phyloP scores from a whole-genome alignment of 768 basidiomycete species.

The Boletellus emodensis region DNA sequence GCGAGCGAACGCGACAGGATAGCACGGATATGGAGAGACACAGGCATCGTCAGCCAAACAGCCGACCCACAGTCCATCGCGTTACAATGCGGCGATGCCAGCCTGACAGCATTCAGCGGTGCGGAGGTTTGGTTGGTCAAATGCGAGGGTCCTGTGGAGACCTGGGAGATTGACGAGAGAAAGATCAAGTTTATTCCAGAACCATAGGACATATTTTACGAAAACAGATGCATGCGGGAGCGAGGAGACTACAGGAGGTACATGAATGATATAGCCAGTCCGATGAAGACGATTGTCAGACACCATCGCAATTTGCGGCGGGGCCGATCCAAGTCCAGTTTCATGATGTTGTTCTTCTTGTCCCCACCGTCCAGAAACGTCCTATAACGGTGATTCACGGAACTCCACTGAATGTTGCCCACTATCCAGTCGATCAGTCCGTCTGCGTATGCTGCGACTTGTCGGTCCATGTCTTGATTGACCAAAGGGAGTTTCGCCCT shows the following conservation, averaged over 20 bases:
- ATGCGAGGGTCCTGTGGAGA: constrained; percentile 58
- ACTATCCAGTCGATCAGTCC: constrained; percentile 25
- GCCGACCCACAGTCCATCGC: constrained; percentile 22
- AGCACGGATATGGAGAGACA: constrained; percentile 38
- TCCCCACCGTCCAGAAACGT: constrained; percentile 19
- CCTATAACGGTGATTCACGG: constrained; percentile 25
- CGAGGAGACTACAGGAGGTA: background rate
- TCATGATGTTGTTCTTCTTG: constrained; percentile 20
- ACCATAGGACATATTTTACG: background rate
- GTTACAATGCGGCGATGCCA: constrained; percentile 25
- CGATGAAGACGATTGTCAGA: constrained; percentile 6
- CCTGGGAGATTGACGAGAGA: constrained; percentile 47
- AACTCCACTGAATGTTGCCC: constrained; percentile 29
- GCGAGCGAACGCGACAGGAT: constrained; percentile 48
- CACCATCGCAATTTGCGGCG: background rate
- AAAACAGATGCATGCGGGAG: background rate
- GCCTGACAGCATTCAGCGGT: constrained; percentile 41
- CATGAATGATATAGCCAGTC: constrained; percentile 6
- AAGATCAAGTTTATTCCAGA: constrained; percentile 24
- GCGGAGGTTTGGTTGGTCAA: constrained; percentile 56
- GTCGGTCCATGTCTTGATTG: constrained; percentile 12
- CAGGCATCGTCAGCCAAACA: constrained; percentile 33
- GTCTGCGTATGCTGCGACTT: constrained; percentile 20
- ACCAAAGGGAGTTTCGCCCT: constrained; percentile 20
- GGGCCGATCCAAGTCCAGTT: constrained; percentile 8